phyloP scores from a whole-genome alignment of 2,329 filamentous ascomycete genomes.

The Septoria petroselini region DNA sequence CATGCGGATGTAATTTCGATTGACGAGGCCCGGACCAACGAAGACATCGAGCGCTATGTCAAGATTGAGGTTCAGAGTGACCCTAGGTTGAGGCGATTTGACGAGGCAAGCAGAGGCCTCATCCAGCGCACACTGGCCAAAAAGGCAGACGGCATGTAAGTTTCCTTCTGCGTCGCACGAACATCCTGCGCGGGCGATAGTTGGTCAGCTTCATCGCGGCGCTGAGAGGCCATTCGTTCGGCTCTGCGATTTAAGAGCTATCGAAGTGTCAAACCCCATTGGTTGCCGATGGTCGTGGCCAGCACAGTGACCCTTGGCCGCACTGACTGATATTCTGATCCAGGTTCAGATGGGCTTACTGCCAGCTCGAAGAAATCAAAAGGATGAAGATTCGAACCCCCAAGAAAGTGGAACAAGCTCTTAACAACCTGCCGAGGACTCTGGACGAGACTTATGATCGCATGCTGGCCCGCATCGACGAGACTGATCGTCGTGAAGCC shows the following conservation, averaged over 20 bases:
- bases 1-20: background rate
- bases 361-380: conserved; percentile 27
- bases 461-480: conserved; percentile 19
- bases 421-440: conserved; percentile 19
- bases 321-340: too few relatives aligned
- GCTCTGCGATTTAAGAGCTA: too few relatives aligned
- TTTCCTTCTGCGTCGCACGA: too few relatives aligned
- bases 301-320: too few relatives aligned
- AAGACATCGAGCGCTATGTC: conserved; percentile 13
- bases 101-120: background rate
- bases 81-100: background rate
- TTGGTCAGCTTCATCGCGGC: too few relatives aligned
- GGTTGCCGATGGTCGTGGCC: too few relatives aligned
- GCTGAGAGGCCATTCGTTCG: too few relatives aligned
- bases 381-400: conserved; percentile 12
- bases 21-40: background rate
- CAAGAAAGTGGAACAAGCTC: conserved; percentile 11
- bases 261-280: too few relatives aligned
- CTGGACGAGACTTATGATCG: conserved; percentile 30
- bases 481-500: conserved; percentile 11
- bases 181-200: too few relatives aligned
- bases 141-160: conserved; percentile 28
- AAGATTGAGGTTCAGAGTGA: conserved; percentile 1
- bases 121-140: conserved; percentile 21
- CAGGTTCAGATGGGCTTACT: conserved; percentile 32